Evolutionary conservation across 495 filamentous ascomycete genomes (phyloP), one percentile per base, ranked within the genome.

Genomic region (Alectoria sarmentosa): DNA sequence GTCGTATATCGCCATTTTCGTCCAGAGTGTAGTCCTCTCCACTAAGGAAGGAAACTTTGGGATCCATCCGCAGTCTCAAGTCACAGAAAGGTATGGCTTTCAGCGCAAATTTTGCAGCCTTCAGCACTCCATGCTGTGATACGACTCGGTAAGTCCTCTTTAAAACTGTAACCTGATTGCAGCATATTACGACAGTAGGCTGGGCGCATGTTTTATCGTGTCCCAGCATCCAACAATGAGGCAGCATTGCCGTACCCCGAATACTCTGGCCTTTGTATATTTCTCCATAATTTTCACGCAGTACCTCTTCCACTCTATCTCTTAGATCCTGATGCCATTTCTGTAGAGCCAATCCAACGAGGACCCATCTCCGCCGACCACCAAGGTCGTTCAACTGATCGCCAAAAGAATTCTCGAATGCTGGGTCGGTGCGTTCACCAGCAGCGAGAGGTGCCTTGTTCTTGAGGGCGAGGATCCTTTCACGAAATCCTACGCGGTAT

Each of bases 191-290:
- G 13, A 54, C 60, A 23, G 60, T 62, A 52, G 60, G 60, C 9
- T 62, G 46, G n/a, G 60, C 60, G 17, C n/a, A 46, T 13, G 44
- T 54, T 34, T 15, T 62, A 8, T 44, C 44, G 23, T 44, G 34
- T 34, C 60, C 60, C 44, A 62, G 26, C 60, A 62, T 62, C 60
- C 60, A 62, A 38, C 60, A 62, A 54, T 36, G 60, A 28, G 30
- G 34, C 15, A 48, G 5, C 21, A 44, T 62, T n/a, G 44, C 19
- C 26, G 26, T 52, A 15, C 26, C 15, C 19, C 34, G 52, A 55
- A 55, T 62, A 28, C 26, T 62, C 15, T n/a, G 46, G 23, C 46
- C 60, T 52, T 62, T 62, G 30, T 62, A 26, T 62, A 62, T 62
- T 23, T 62, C 42, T 26, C 60, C 60, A 38, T 36, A 15, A 62